Percentiles rank a stretch among this genome's conserved stretches.
Evolutionary conservation across 2,329 filamentous ascomycete genomes (phyloP).

Genomic region (Dothiorella sarmentorum): DNA sequence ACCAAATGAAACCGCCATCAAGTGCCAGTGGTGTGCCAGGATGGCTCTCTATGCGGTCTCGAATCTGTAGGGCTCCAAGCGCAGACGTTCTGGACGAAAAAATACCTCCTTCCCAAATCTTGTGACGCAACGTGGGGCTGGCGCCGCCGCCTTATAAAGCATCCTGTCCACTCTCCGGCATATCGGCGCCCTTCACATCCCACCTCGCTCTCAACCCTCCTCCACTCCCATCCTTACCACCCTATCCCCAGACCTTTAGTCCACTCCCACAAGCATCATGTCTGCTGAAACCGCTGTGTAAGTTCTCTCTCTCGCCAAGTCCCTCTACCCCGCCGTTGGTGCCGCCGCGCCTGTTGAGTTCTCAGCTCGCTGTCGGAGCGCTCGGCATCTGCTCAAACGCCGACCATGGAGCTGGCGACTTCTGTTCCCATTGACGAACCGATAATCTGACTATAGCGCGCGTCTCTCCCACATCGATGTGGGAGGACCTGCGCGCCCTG

Average conservation of each 20-base stretch:
- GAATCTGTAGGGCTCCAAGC: neutral
- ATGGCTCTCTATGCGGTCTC: neutral
- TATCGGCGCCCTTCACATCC: conserved; percentile 22
- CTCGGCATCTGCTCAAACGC: conserved; percentile 12
- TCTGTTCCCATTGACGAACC: conserved; percentile 16
- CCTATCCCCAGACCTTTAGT: neutral
- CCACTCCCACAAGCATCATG: conserved; percentile 23
- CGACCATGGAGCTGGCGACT: neutral
- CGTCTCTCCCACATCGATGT: conserved; percentile 22
- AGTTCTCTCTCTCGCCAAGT: conserved; percentile 20
- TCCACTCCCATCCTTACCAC: conserved; percentile 10
- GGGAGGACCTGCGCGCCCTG: conserved; percentile 21
- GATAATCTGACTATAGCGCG: conserved; percentile 20
- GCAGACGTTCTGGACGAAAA: conserved; percentile 14
- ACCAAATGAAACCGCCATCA: neutral
- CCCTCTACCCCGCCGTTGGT: conserved; percentile 19
- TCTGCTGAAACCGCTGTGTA: conserved; percentile 29
- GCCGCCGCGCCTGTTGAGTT: conserved; percentile 2
- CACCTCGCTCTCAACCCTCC: conserved; percentile 10
- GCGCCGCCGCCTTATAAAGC: conserved; percentile 19
- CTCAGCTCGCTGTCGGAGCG: conserved; percentile 13
- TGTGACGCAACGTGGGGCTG: conserved; percentile 16
- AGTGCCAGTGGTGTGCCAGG: neutral
- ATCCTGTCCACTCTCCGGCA: conserved; percentile 16
- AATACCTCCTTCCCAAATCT: conserved; percentile 16